Percentiles rank a stretch among this genome's conserved stretches.
Conservation (phyloP, 306 rosid species). For the Dicorynia guianensis region DNA sequence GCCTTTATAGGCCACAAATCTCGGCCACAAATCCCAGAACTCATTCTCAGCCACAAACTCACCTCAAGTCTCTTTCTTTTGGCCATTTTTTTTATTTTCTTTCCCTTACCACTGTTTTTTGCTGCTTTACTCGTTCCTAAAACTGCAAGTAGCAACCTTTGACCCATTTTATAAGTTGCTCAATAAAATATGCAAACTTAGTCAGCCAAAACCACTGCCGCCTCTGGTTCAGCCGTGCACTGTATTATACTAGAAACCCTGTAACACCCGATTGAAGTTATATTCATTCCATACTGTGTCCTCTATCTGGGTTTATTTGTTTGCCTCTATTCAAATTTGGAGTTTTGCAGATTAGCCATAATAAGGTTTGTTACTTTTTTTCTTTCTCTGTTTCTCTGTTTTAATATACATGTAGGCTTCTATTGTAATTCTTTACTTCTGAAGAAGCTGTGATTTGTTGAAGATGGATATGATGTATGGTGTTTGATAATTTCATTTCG, state of each 20-base stretch:
- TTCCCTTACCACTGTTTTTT: constrained; percentile 3
- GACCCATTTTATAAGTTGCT: background rate
- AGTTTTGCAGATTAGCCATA: constrained; percentile 12
- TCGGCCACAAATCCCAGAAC: constrained; percentile 54
- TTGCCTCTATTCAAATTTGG: constrained; percentile 34
- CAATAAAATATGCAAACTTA: constrained; percentile 16
- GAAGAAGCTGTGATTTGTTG: background rate
- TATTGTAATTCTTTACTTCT: background rate
- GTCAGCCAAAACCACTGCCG: constrained; percentile 38
- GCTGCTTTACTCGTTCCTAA: background rate
- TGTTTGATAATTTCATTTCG: constrained; percentile 9
- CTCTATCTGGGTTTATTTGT: constrained; percentile 40
- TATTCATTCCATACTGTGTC: background rate
- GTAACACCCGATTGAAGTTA: background rate
- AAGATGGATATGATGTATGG: constrained; percentile 9
- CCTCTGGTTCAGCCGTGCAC: constrained; percentile 35
- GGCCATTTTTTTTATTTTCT: background rate
- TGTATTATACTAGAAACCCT: constrained; percentile 1
- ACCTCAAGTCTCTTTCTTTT: constrained; percentile 8
- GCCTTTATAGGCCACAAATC: background rate
- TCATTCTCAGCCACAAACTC: constrained; percentile 68
- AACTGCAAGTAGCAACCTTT: constrained; percentile 23
- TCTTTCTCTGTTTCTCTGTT: background rate
- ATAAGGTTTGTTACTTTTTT: constrained; percentile 41
- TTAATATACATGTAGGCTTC: constrained; percentile 6